Conservation (phyloP, 2,329 filamentous ascomycete genomes). For the Paradendryphiella salina region DNA sequence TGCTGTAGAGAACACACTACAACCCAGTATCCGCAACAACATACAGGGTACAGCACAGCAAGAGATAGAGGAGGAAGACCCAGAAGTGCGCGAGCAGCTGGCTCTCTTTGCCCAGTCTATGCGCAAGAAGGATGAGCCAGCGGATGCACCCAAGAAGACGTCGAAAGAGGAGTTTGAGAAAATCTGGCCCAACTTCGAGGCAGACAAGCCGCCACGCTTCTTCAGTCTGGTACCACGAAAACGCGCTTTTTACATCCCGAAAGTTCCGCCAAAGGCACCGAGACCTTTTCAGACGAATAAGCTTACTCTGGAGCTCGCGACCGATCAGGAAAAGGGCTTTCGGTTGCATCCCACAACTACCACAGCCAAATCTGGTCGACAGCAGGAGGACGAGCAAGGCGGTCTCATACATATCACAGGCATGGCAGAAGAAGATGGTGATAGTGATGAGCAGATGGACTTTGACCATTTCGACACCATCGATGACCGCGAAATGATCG, state of each 20-base stretch:
- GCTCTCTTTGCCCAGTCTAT: constrained; percentile 37
- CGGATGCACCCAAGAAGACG: constrained; percentile 71
- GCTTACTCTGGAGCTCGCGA: constrained; percentile 79
- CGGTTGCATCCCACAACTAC: constrained; percentile 64
- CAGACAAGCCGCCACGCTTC: constrained; percentile 74
- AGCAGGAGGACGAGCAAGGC: constrained; percentile 58
- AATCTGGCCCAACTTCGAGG: constrained; percentile 79
- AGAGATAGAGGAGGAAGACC: constrained; percentile 39
- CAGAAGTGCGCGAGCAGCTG: constrained; percentile 42
- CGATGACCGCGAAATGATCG: constrained; percentile 66
- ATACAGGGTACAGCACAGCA: constrained; percentile 24
- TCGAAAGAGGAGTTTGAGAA: constrained; percentile 75
- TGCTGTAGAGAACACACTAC: constrained; percentile 22
- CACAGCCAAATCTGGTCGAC: constrained; percentile 53
- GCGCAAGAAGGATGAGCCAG: constrained; percentile 46
- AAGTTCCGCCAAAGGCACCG: constrained; percentile 76
- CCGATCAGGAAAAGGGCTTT: constrained; percentile 85
- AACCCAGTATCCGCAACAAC: constrained; percentile 21
- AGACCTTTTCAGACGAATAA: constrained; percentile 86
- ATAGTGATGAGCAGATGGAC: constrained; percentile 49
- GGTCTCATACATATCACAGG: constrained; percentile 55
- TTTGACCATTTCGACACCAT: constrained; percentile 56
- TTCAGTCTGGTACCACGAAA: constrained; percentile 82
- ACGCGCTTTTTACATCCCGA: constrained; percentile 74
- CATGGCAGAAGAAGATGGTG: constrained; percentile 52